Percentiles rank a stretch among this genome's conserved stretches.
Conservation (phyloP, 805 yeast genomes). For the Vanderwaltozyma polyspora region DNA sequence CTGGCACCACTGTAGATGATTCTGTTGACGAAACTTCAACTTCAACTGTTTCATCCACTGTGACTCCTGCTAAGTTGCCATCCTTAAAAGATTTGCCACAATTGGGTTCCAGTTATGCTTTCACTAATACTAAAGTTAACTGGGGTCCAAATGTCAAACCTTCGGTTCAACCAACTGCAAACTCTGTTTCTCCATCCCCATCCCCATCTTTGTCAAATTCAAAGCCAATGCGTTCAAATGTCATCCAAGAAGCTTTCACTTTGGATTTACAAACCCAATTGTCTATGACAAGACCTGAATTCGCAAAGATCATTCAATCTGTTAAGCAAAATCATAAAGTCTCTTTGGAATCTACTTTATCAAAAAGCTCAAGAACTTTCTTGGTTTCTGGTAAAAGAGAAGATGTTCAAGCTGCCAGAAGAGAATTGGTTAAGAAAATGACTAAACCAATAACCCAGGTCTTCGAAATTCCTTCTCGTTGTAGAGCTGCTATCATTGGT, state of each 20-base stretch:
- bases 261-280: slow-evolving; percentile 60
- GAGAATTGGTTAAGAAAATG: slow-evolving; percentile 63
- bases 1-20: slow-evolving; percentile 1
- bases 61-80: slow-evolving; percentile 16
- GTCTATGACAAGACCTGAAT: slow-evolving; percentile 51
- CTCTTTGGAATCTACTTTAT: slow-evolving; percentile 71
- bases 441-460: slow-evolving; percentile 58
- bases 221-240: slow-evolving; percentile 43
- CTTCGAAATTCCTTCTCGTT: slow-evolving; percentile 62
- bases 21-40: slow-evolving; percentile 2
- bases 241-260: slow-evolving; percentile 70
- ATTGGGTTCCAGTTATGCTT: slow-evolving; percentile 39
- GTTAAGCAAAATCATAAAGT: slow-evolving; percentile 51
- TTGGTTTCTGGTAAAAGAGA: slow-evolving; percentile 65
- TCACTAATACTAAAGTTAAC: slow-evolving; percentile 19
- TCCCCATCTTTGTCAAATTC: slow-evolving; percentile 21
- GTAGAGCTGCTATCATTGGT: slow-evolving; percentile 76
- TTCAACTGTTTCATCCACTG: slow-evolving; percentile 1
- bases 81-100: slow-evolving; percentile 48
- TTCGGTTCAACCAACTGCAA: slow-evolving; percentile 11
- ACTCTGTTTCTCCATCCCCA: slow-evolving; percentile 15
- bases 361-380: slow-evolving; percentile 71
- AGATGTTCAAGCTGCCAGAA: slow-evolving; percentile 57
- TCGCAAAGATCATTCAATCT: slow-evolving; percentile 51
- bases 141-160: slow-evolving; percentile 40